These are phyloP conservation scores for Herpetospermum pedunculosum DNA, from an alignment of 306 rosid genomes.

Conservation along the genomic window DNA sequence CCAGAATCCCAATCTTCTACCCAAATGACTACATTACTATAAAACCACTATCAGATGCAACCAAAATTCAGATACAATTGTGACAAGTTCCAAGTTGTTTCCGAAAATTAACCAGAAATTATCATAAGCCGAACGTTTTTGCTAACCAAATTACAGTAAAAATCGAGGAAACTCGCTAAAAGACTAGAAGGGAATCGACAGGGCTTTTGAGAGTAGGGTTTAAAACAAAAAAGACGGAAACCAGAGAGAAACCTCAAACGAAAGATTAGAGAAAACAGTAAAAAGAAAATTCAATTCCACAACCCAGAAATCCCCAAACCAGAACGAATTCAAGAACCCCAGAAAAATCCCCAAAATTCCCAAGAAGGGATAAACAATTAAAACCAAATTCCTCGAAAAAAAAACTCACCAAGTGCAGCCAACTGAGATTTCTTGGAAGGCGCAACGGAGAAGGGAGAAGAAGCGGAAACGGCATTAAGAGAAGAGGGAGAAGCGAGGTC, in stretches of 20 bases:
- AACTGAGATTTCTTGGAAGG: constrained; percentile 55
- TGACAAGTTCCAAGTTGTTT: not conserved
- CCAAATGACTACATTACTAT: not conserved
- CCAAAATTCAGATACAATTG: not conserved
- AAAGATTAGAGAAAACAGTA: not conserved
- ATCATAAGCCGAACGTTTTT: not conserved
- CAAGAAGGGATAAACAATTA: not conserved
- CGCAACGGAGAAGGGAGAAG: constrained; percentile 36
- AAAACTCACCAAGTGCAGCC: constrained; percentile 34
- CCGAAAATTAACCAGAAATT: not conserved
- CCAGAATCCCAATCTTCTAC: not conserved
- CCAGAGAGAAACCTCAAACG: not conserved
- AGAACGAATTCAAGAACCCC: not conserved
- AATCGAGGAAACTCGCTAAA: not conserved
- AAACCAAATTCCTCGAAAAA: not conserved
- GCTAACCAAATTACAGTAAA: not conserved
- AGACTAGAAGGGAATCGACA: not conserved
- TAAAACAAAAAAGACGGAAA: not conserved
- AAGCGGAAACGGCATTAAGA: constrained; percentile 15
- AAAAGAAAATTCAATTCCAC: not conserved
- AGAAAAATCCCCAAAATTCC: not conserved
- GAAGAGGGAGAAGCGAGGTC: constrained; percentile 11
- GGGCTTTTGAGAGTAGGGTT: constrained; percentile 1
- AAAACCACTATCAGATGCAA: not conserved
- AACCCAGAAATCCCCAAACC: not conserved